These are phyloP conservation scores for Plantago lanceolata DNA, from an alignment of 305 asterid species.

Conservation along the genomic window DNA sequence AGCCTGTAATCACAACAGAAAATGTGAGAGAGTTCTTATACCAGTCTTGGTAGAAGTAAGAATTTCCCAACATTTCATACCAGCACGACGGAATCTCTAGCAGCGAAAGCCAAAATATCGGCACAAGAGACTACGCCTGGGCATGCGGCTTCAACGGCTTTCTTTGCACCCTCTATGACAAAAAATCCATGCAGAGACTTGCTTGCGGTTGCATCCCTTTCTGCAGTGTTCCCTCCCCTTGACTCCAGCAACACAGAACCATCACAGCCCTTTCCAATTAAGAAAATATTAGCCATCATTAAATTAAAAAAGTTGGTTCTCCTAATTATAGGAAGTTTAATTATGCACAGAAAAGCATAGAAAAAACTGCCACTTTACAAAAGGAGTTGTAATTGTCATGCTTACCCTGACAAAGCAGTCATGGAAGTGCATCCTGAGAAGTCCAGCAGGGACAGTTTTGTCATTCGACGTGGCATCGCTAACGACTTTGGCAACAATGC, in stretches of 20 bases:
- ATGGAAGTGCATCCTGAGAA: constrained; percentile 59
- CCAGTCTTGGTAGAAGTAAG: not conserved
- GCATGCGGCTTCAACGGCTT: constrained; percentile 57
- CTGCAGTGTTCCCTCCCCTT: constrained; percentile 56
- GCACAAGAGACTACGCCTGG: constrained; percentile 75
- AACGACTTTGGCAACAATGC: constrained; percentile 32
- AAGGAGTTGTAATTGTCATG: not conserved
- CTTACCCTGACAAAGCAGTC: constrained; percentile 56
- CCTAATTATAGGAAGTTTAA: not conserved
- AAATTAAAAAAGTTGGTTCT: not conserved
- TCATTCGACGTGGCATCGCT: constrained; percentile 36
- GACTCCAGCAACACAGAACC: constrained; percentile 66
- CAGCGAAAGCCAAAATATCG: constrained; percentile 74
- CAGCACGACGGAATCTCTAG: constrained; percentile 70
- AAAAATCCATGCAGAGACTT: constrained; percentile 65
- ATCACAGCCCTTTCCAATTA: constrained; percentile 58
- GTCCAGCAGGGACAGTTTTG: constrained; percentile 47
- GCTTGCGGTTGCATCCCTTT: constrained; percentile 64
- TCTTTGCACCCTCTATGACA: constrained; percentile 61
- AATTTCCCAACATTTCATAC: constrained; percentile 32
- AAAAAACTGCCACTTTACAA: not conserved
- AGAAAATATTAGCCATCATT: not conserved
- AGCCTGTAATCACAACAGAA: constrained; percentile 31
- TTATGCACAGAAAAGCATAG: not conserved
- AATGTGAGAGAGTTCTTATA: not conserved